Base-by-base conservation (phyloP, 108 stramenopile genomes). In the Skeletonema marinoi region DNA sequence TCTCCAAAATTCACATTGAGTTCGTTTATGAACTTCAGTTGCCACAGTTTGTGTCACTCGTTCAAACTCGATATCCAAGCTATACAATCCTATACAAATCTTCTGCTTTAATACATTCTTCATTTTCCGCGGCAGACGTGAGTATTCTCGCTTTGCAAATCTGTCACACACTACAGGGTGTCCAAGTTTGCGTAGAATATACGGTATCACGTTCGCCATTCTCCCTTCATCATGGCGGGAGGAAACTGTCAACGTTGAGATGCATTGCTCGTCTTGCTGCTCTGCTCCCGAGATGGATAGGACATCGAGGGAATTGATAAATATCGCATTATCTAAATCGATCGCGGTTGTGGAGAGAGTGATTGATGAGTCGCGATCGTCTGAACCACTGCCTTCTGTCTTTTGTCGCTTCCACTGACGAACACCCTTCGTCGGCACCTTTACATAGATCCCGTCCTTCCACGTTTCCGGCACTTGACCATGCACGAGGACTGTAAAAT, bases 101-200 rank as follows among this genome's bases (percentile, higher is more conserved):
- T 88, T 86, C 29, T 90, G 72, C 64, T 92, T 89, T 46, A 92
- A 62, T 2, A 88, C 60, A 66, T 92, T 89, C 41, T 84, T 80
- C 62, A 89, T 85, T 9, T 81, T 72, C 14, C 91, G 78, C 42
- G 86, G 86, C 73, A 89, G 65, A 19, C 64, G 41, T 65, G 78
- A 61, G 71, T 85, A 78, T 78, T 88, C 65, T 61, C 51, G 29
- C 73, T 71, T 80, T 48, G 84, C 85, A 80, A 88, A 87, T 41
- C 77, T 60, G 73, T 92, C 91, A 51, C 87, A 86, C 12, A 92
- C 88, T 2, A 92, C 85, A 7, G 88, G 86, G 78, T 69, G 80
- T 48, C 85, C 86, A 56, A 66, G 61, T 44, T 84, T 78, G n/a
- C 91, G 86, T 13, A 90, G 67, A 14, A 58, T 73, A 17, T 76